Evolutionary conservation across 257 asterid species (phyloP).

Genomic region (Solanum dulcamara): DNA sequence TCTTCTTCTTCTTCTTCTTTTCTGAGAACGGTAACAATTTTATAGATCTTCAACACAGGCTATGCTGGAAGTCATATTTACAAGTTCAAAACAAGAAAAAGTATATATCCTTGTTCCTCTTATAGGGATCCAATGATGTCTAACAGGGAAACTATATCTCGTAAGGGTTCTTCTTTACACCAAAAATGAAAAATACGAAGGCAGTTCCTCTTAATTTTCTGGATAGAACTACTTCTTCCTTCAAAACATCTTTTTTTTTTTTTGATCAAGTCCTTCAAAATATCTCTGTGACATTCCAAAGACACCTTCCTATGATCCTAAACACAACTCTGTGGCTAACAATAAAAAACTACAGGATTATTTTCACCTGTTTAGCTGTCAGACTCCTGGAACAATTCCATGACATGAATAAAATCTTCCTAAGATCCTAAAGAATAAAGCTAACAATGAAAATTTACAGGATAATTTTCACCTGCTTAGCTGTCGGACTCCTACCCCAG

Average conservation of each 20-base stretch:
- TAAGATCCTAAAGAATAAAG: background rate
- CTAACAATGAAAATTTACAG: background rate
- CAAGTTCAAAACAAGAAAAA: background rate
- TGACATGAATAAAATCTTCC: background rate
- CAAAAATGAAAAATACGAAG: background rate
- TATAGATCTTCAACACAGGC: background rate
- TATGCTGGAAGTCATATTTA: background rate
- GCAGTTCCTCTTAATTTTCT: background rate
- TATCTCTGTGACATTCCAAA: background rate
- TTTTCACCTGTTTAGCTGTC: background rate
- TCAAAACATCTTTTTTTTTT: background rate
- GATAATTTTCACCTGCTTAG: conserved; percentile 52
- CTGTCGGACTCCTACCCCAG: conserved; percentile 81
- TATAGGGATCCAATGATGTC: background rate
- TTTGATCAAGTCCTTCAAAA: background rate
- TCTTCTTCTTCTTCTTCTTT: background rate
- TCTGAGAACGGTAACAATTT: background rate
- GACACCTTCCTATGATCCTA: background rate
- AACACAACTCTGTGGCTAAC: background rate
- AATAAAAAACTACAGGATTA: background rate
- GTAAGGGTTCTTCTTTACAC: background rate
- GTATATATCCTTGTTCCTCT: background rate
- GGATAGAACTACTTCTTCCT: background rate
- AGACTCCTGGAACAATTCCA: background rate
- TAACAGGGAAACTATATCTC: background rate